These are phyloP conservation scores for Bocquillonia castaneifolia DNA, from an alignment of 441 rosid species.

Conservation along the genomic window DNA sequence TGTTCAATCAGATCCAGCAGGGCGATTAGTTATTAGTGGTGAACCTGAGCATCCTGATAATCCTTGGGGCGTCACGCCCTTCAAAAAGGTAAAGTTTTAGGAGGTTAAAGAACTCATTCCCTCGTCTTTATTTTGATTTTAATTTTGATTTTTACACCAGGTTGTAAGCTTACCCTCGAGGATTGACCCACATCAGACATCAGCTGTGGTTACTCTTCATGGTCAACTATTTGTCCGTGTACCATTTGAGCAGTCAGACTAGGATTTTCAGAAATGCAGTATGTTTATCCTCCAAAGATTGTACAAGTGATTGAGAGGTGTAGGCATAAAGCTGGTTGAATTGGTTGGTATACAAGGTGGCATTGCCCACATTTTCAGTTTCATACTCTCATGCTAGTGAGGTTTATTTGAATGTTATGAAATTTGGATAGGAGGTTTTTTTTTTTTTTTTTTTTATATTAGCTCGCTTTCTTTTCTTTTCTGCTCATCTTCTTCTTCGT, in stretches of 20 bases:
- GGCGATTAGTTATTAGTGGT: slow-evolving; percentile 70
- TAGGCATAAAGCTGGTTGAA: slow-evolving; percentile 10
- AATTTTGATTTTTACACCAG: slow-evolving; percentile 30
- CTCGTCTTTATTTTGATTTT: neutral
- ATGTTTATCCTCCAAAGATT: neutral
- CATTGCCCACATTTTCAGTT: neutral
- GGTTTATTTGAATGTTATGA: neutral
- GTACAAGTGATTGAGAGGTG: neutral
- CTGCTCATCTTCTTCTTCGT: too few species aligned
- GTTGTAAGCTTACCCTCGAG: slow-evolving; percentile 62
- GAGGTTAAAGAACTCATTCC: neutral
- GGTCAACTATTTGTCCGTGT: slow-evolving; percentile 65
- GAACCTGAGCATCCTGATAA: slow-evolving; percentile 71
- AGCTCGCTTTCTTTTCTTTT: too few species aligned
- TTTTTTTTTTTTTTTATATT: too few species aligned
- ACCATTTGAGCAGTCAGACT: slow-evolving; percentile 43
- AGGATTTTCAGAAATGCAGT: neutral
- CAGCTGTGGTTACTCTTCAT: slow-evolving; percentile 70
- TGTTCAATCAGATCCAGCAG: slow-evolving; percentile 83
- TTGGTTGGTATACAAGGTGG: neutral
- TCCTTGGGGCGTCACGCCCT: slow-evolving; percentile 87
- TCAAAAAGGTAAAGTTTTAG: slow-evolving; percentile 50
- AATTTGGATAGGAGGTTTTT: slow-evolving; percentile 1
- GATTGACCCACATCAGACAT: slow-evolving; percentile 62
- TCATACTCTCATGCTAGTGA: neutral